Evolutionary conservation across 139 green algal genomes (phyloP), one percentile per base, ranked within the genome.

Genomic region (Asterochloris sp.): DNA sequence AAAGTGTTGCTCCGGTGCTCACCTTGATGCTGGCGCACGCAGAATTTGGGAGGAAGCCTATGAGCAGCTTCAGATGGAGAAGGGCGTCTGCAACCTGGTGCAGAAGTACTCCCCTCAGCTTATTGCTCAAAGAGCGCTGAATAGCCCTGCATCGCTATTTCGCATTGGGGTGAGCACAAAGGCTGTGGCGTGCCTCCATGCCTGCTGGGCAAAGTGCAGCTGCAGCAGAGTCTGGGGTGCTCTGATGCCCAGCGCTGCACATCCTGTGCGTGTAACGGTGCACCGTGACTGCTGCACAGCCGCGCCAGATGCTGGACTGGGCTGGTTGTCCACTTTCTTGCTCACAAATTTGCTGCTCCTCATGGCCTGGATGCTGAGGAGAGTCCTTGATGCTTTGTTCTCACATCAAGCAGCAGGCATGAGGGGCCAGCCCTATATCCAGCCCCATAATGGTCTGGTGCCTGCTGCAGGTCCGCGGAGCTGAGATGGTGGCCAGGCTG

Each of bases 31-130:
- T 54, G 2, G 38, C 38, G 6, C 38, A 6, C 69, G 54, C 73
- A 84, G 83, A 73, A 68, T 78, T n/a, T 86, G 78, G 78, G 74
- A 84, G n/a, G 83, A 83, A 62, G 87, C 87, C 38, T 88, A 88
- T 27, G 85, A 91, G 76, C 83, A 90, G 83, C 82, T 92, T 62
- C 76, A 90, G 29, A 91, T 91, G 85, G 87, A 92, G 87, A 86
- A 84, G 62, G 88, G 88, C 13, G 84, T 83, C 62, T 92, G 89
- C 84, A 75, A 71, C 62, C 80, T 92, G 61, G 78, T 77, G 64
- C 76, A 82, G 66, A 84, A 78, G 64, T 90, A 92, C 84, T 84
- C 85, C 24, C 89, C 88, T 26, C 78, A 90, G 75, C 62, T 87
- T 0, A 73, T 92, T 15, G 76, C 82, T 27, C 23, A 87, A 16